Evolutionary conservation across 164 flowering plant genomes (phyloP).

Genomic region (Dillenia turbinata): DNA sequence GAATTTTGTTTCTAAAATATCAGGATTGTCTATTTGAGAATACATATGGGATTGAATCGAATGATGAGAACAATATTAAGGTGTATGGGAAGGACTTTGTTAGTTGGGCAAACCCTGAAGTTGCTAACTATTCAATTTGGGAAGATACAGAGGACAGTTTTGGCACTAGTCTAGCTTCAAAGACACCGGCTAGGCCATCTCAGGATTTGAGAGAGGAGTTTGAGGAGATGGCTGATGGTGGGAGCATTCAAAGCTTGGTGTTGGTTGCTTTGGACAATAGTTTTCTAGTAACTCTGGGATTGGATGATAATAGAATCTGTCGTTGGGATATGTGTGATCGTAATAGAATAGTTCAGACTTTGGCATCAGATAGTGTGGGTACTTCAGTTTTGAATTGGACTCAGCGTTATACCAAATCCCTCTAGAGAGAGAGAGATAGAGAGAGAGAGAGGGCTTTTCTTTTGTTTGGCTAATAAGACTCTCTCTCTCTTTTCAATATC

Average conservation of each 20-base stretch:
- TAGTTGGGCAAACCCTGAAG: constrained; percentile 86
- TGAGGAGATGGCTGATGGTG: constrained; percentile 76
- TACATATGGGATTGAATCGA: constrained; percentile 53
- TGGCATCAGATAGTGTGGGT: too few relatives aligned
- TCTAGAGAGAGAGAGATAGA: too few relatives aligned
- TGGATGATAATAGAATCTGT: constrained; percentile 88
- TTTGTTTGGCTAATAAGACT: too few relatives aligned
- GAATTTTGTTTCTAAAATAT: constrained; percentile 47
- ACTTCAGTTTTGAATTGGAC: too few relatives aligned
- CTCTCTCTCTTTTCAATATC: too few relatives aligned
- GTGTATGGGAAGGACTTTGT: constrained; percentile 90
- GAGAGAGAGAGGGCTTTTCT: too few relatives aligned
- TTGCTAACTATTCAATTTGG: constrained; percentile 89
- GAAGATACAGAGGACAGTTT: constrained; percentile 71
- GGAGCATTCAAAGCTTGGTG: constrained; percentile 87
- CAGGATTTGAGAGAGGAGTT: too few relatives aligned
- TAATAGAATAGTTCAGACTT: too few relatives aligned
- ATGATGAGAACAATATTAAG: constrained; percentile 67
- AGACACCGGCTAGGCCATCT: constrained; percentile 32
- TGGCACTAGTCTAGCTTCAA: constrained; percentile 29
- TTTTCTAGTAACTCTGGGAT: constrained; percentile 78
- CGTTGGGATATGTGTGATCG: too few relatives aligned
- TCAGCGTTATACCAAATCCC: too few relatives aligned
- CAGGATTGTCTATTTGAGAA: constrained; percentile 91
- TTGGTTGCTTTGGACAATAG: constrained; percentile 96